Conservation (phyloP, 1,139 yeast genomes). For the Hyphopichia pseudoburtonii region DNA sequence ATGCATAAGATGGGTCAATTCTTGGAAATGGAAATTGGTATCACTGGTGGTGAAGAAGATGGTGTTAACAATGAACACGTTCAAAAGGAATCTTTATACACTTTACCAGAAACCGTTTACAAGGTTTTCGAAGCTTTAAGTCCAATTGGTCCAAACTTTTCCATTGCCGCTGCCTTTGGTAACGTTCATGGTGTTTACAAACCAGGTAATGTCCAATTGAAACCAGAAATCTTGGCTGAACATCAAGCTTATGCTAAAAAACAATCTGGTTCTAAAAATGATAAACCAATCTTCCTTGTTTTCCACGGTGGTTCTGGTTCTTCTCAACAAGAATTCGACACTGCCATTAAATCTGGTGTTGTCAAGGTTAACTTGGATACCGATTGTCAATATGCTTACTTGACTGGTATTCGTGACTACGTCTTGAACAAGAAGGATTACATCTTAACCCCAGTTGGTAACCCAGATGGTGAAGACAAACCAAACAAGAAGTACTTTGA, state of each 20-base stretch:
- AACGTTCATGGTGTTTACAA: conserved; percentile 99
- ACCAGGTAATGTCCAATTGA: conserved; percentile 96
- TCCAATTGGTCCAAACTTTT: conserved; percentile 95
- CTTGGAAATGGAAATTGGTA: conserved; percentile 99
- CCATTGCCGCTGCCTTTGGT: conserved; percentile 99
- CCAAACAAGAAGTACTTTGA: conserved; percentile 99
- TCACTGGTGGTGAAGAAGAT: conserved; percentile 99
- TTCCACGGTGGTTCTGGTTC: conserved; percentile 99
- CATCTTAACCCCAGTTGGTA: conserved; percentile 85
- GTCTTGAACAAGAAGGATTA: conserved; percentile 94
- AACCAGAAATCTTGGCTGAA: conserved; percentile 91
- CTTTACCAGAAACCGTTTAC: conserved; percentile 93
- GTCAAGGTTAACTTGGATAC: conserved; percentile 99
- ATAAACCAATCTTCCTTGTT: conserved; percentile 89
- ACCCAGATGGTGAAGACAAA: conserved; percentile 99
- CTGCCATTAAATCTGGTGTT: conserved; percentile 90
- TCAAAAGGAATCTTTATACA: conserved; percentile 83
- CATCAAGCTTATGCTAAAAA: conserved; percentile 86
- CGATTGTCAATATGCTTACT: conserved; percentile 98
- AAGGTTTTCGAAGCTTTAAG: conserved; percentile 86
- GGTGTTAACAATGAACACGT: conserved; percentile 99
- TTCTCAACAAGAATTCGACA: conserved; percentile 83
- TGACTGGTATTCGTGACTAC: conserved; percentile 95
- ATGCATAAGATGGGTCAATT: conserved; percentile 94
- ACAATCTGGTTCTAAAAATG: conserved; percentile 52